phyloP scores from a whole-genome alignment of 768 basidiomycete genomes.

The Rhizopogon vesiculosus region DNA sequence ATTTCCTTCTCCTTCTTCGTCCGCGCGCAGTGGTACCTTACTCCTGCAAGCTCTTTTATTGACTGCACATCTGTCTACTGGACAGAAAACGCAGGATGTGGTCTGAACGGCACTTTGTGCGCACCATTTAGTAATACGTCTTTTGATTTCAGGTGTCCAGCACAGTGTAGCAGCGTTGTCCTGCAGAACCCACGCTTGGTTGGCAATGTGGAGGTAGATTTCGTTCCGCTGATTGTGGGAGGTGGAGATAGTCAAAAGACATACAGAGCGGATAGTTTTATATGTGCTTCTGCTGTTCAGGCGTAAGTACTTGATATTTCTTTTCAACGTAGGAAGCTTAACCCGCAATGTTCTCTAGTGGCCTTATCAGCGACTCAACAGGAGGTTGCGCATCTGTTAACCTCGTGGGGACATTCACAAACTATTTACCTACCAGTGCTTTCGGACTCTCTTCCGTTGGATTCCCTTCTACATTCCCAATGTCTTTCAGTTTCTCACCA shows the following conservation, averaged over 20 bases:
- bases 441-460: constrained; percentile 68
- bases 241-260: constrained; percentile 70
- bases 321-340: constrained; percentile 2
- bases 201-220: constrained; percentile 60
- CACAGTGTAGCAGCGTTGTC: constrained; percentile 57
- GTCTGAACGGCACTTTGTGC: constrained; percentile 64
- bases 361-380: constrained; percentile 52
- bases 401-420: constrained; percentile 67
- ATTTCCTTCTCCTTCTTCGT: constrained; percentile 69
- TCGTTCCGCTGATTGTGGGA: constrained; percentile 77
- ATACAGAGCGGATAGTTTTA: constrained; percentile 81
- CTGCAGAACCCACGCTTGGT: constrained; percentile 73
- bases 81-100: constrained; percentile 65
- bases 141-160: constrained; percentile 79
- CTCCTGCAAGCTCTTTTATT: constrained; percentile 57
- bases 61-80: constrained; percentile 71
- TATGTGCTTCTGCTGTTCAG: constrained; percentile 82
- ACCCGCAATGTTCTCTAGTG: constrained; percentile 35
- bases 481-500: constrained; percentile 55
- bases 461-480: constrained; percentile 73
- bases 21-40: constrained; percentile 68
- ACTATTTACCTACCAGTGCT: constrained; percentile 54
- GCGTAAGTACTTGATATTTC: constrained; percentile 43
- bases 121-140: constrained; percentile 55
- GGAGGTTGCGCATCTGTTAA: constrained; percentile 78